These are phyloP conservation scores for Pholiota microspora DNA, from an alignment of 768 basidiomycete species.

Conservation along the genomic window DNA sequence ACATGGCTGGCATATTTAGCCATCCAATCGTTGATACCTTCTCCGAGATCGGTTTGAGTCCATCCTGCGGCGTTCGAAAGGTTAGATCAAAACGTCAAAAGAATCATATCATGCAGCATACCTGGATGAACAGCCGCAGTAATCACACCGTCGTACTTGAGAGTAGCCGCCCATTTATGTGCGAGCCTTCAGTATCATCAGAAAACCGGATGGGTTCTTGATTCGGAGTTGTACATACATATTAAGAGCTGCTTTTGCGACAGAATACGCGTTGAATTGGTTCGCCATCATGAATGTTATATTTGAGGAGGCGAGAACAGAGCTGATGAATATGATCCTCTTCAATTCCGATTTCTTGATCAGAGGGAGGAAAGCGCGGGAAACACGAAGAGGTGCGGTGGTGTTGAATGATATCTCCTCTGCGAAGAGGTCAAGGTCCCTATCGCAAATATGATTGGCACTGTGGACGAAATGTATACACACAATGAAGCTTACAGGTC, in stretches of 20 bases:
- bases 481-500: constrained; percentile 24
- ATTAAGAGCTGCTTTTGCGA: constrained; percentile 18
- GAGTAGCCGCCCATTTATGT: constrained; percentile 22
- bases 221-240: no score
- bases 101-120: neutral
- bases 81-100: neutral
- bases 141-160: constrained; percentile 21
- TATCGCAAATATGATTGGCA: neutral
- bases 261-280: neutral
- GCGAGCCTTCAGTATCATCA: constrained; percentile 22
- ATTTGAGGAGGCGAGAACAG: constrained; percentile 20
- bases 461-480: no score
- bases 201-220: no score
- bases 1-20: constrained; percentile 19
- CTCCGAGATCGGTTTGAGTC: constrained; percentile 21
- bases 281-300: neutral
- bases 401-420: constrained; percentile 22
- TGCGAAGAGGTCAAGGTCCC: constrained; percentile 19
- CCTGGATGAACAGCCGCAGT: constrained; percentile 23
- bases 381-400: constrained; percentile 15
- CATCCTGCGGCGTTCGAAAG: constrained; percentile 12
- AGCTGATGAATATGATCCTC: constrained; percentile 23
- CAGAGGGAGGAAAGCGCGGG: constrained; percentile 22
- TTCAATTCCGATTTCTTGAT: constrained; percentile 18
- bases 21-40: constrained; percentile 22